These are phyloP conservation scores for Trifolium dubium DNA, from an alignment of 306 rosid genomes.

Conservation along the genomic window DNA sequence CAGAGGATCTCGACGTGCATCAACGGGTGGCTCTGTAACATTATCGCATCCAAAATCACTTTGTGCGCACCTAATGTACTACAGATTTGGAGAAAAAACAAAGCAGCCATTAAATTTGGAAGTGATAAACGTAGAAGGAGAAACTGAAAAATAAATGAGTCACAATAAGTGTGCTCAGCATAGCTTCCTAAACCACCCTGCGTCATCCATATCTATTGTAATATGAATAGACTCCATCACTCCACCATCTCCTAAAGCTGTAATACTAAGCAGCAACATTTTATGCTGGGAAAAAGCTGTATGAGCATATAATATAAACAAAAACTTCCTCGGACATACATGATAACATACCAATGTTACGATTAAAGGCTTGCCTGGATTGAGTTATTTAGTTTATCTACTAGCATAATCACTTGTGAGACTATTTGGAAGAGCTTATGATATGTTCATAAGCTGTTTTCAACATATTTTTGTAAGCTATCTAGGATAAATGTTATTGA, in stretches of 20 bases:
- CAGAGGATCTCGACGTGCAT: slow-evolving; percentile 90
- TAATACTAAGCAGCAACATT: no score
- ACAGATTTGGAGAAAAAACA: slow-evolving; percentile 37
- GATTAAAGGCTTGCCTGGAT: no score
- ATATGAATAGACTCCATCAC: slow-evolving; percentile 1
- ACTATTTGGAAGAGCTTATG: no score
- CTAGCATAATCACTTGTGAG: no score
- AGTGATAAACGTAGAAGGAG: not conserved
- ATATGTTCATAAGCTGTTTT: no score
- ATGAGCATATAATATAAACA: not conserved
- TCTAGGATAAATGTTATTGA: no score
- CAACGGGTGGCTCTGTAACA: slow-evolving; percentile 94
- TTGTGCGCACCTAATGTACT: slow-evolving; percentile 88
- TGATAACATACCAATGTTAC: no score
- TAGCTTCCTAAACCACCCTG: not conserved
- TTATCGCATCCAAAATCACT: slow-evolving; percentile 84
- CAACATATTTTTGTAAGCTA: no score
- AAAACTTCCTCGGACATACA: not conserved
- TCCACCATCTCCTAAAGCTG: slow-evolving; percentile 15
- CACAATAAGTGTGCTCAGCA: not conserved
- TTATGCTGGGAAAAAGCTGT: no score
- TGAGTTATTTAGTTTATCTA: no score
- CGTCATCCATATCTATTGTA: not conserved
- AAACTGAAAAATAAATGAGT: slow-evolving; percentile 2
- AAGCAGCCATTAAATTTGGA: slow-evolving; percentile 12